Evolutionary conservation across 441 rosid genomes (phyloP), one percentile per base, ranked within the genome.

Genomic region (Adansonia madagascariensis): DNA sequence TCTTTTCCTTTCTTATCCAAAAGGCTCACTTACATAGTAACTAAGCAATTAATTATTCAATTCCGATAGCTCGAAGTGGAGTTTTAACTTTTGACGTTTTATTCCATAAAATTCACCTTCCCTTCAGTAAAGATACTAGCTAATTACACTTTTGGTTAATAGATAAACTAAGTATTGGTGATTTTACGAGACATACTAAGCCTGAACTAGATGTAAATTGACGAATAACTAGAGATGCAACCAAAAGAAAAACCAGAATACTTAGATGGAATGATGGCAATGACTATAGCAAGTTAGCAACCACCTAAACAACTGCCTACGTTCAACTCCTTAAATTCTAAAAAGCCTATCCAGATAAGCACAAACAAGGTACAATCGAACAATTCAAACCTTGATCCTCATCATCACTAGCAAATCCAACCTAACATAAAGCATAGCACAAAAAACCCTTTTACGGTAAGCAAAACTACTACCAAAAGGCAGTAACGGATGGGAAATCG

Each of bases 401-500:
- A 55, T 56, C 62, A 61, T 47, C 69, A 71, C n/a, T 69, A 67
- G 20, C 56, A 44, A 66, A 57, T 56, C 56, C 11, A 49, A 49
- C 35, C 24, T 17, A 55, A 61, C 24, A 70, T 12, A 14, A 31
- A 46, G 74, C 68, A 76, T 0, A 57, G 4, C 39, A 35, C 39
- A 41, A 55, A 14, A 1, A 44, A 22, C 4, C 39, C 39, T 35
- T 35, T 35, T 18, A 55, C 4, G 11, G 0, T 53, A 44, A 22
- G 9, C 6, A 43, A 39, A 74, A 46, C 3, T 5, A 47, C 74
- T 88, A 92, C 97, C 93, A 78, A 79, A 92, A 92, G 74, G 94
- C 97, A 3, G 94, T 90, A 31, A 92, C 97, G 0, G 97, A 86
- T 65, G 97, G 94, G 78, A 92, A 92, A 81, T 92, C 97, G 63